Conservation (phyloP, 345 rosid species). For the Gynandropsis gynandra region DNA sequence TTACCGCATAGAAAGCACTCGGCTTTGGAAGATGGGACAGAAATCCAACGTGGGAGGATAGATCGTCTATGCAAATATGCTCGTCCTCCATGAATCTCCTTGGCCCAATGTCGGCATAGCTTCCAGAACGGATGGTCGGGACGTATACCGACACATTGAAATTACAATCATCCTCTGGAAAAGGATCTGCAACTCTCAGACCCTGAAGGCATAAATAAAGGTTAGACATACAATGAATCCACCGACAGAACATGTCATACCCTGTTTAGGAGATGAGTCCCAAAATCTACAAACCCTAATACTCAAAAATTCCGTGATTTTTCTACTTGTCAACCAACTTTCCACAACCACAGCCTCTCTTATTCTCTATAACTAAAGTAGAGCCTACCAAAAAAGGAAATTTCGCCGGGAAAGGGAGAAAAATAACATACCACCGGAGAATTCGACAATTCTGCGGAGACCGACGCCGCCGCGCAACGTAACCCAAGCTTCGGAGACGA, state of each 20-base stretch:
- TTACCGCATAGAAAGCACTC: constrained; percentile 73
- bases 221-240: not conserved
- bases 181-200: constrained; percentile 2
- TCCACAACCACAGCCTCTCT: no score
- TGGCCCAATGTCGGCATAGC: constrained; percentile 59
- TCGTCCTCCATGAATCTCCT: constrained; percentile 81
- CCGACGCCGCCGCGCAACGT: constrained; percentile 35
- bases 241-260: not conserved
- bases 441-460: constrained; percentile 32
- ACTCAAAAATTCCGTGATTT: no score
- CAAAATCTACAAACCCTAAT: not conserved
- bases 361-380: no score
- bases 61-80: constrained; percentile 69
- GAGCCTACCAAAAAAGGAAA: not conserved
- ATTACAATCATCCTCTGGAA: constrained; percentile 12
- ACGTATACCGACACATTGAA: constrained; percentile 18
- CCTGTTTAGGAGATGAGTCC: not conserved
- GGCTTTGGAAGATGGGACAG: constrained; percentile 45
- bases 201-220: constrained; percentile 11
- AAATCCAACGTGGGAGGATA: constrained; percentile 50
- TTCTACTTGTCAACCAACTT: no score
- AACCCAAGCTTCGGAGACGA: constrained; percentile 33
- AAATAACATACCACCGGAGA: constrained; percentile 46
- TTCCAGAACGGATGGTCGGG: constrained; percentile 75
- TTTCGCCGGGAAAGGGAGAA: not conserved